A percentile compares a stretch with the other conserved stretches of the same genome.
Evolutionary conservation across 495 filamentous ascomycete genomes (phyloP).

Genomic region (Hamigera avellanea): DNA sequence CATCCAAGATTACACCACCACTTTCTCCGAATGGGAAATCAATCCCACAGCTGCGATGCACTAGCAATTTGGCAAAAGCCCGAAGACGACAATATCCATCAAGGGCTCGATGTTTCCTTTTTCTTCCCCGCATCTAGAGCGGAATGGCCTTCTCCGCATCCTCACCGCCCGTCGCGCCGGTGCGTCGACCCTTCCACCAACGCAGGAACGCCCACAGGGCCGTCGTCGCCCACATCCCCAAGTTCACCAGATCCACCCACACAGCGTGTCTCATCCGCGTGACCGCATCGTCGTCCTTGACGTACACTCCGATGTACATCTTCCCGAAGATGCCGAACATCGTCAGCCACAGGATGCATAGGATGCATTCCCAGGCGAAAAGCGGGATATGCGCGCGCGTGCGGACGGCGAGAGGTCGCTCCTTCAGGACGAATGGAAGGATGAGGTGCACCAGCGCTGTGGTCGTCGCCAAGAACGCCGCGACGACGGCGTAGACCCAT

Average conservation of each 20-base stretch:
- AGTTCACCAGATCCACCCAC: conserved; percentile 68
- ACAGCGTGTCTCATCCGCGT: conserved; percentile 75
- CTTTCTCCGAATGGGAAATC: too few relatives aligned
- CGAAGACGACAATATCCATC: not conserved
- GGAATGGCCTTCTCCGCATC: not conserved
- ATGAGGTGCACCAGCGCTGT: conserved; percentile 48
- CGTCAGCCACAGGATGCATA: conserved; percentile 64
- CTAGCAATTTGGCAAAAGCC: too few relatives aligned
- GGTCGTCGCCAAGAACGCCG: conserved; percentile 47
- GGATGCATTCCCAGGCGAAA: conserved; percentile 58
- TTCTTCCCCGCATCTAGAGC: conserved; percentile 4
- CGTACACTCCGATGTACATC: conserved; percentile 59
- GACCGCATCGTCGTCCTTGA: conserved; percentile 38
- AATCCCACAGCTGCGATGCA: too few relatives aligned
- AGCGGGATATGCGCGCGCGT: conserved; percentile 17
- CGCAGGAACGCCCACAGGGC: conserved; percentile 28
- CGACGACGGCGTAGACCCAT: conserved; percentile 69
- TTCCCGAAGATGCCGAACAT: conserved; percentile 76
- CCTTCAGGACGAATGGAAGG: conserved; percentile 46
- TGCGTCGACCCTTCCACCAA: conserved; percentile 20
- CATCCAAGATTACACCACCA: too few relatives aligned
- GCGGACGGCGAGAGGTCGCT: conserved; percentile 1
- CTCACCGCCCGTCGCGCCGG: not conserved
- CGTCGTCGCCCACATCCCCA: conserved; percentile 59
- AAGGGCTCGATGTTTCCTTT: conserved; percentile 3